Conservation (phyloP, 2,329 filamentous ascomycete species). For the Cadophora malorum region DNA sequence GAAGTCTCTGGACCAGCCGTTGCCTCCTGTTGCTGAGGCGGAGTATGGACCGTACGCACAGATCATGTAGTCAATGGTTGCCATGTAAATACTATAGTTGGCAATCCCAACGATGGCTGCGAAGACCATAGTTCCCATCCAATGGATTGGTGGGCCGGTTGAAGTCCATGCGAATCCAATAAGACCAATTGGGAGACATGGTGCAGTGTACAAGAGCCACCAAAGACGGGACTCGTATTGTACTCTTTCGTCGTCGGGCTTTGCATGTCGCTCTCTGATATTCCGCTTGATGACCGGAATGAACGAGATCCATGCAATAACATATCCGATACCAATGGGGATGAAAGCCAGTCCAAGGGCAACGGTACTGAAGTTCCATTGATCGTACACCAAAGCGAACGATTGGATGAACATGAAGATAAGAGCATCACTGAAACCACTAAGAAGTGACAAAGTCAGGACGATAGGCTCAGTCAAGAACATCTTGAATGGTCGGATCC, state of each 20-base stretch:
- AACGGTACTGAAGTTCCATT: conserved; percentile 68
- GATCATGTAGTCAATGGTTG: conserved; percentile 80
- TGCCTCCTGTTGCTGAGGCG: conserved; percentile 77
- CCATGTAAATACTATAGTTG: conserved; percentile 76
- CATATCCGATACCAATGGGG: conserved; percentile 70
- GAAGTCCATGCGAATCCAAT: conserved; percentile 75
- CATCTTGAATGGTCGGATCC: conserved; percentile 73
- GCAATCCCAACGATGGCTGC: conserved; percentile 72
- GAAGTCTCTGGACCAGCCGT: conserved; percentile 76
- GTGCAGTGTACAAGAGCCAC: conserved; percentile 67
- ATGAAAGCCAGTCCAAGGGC: conserved; percentile 67
- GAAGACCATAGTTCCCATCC: conserved; percentile 73
- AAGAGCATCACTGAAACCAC: conserved; percentile 75
- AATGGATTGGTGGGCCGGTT: conserved; percentile 67
- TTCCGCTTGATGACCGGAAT: conserved; percentile 63
- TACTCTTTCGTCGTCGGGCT: conserved; percentile 61
- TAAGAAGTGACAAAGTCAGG: conserved; percentile 70
- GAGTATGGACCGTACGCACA: conserved; percentile 76
- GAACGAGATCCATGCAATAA: conserved; percentile 66
- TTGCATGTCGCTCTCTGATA: conserved; percentile 55
- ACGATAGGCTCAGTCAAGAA: conserved; percentile 79
- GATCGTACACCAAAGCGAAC: conserved; percentile 69
- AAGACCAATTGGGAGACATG: conserved; percentile 68
- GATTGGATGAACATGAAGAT: conserved; percentile 82
- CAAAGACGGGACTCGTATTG: conserved; percentile 74